Evolutionary conservation across 1,139 yeast genomes (phyloP).

Genomic region (Nematodospora anomalae): DNA sequence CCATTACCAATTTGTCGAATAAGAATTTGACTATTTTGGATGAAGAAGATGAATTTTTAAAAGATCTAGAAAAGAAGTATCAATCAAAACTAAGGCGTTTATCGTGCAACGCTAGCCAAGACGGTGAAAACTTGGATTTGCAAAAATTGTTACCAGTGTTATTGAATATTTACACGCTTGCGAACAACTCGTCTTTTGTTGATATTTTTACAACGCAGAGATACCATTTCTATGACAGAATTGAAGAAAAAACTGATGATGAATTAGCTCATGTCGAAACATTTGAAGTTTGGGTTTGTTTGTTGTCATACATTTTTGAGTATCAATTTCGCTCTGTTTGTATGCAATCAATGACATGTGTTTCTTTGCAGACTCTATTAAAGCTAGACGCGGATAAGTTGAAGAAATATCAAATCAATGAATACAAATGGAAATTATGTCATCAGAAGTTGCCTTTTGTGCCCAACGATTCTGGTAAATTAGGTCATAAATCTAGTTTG

Average conservation of each 20-base stretch:
- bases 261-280: conserved; percentile 23
- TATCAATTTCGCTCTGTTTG: conserved; percentile 32
- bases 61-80: conserved; percentile 22
- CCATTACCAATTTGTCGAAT: conserved; percentile 20
- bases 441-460: conserved; percentile 41
- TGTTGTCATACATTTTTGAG: conserved; percentile 38
- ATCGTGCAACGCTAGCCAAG: conserved; percentile 9
- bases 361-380: conserved; percentile 25
- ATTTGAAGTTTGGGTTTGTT: conserved; percentile 38
- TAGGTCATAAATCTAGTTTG: conserved; percentile 30
- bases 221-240: conserved; percentile 14
- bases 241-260: conserved; percentile 19
- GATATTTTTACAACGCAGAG: conserved; percentile 20
- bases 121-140: conserved; percentile 16
- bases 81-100: conserved; percentile 16
- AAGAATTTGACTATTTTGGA: conserved; percentile 7
- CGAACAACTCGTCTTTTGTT: conserved; percentile 24
- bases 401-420: conserved; percentile 30
- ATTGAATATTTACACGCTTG: conserved; percentile 7
- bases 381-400: conserved; percentile 22
- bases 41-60: conserved; percentile 19
- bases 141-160: conserved; percentile 25
- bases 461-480: conserved; percentile 25
- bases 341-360: conserved; percentile 24
- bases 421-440: conserved; percentile 43